Evolutionary conservation across 2,329 filamentous ascomycete genomes (phyloP).

Genomic region (Diplodia corticola): DNA sequence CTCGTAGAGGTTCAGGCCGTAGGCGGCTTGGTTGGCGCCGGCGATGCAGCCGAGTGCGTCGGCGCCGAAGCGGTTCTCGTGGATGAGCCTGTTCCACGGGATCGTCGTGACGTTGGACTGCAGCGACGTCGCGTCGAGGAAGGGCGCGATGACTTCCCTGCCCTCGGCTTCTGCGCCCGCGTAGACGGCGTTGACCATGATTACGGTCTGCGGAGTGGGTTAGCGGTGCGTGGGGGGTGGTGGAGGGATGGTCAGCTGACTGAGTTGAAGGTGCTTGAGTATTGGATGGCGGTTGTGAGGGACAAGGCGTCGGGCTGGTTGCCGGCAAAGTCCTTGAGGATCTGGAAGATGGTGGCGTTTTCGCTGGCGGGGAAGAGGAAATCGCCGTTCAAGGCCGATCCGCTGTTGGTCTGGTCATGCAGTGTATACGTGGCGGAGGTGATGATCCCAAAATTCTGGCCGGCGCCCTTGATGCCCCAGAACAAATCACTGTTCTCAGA

Average conservation of each 20-base stretch:
- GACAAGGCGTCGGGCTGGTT: not conserved
- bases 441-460: conserved; percentile 40
- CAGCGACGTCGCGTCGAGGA: not conserved
- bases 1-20: not conserved
- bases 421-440: not conserved
- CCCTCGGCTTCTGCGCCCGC: not conserved
- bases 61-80: not conserved
- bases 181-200: conserved; percentile 1
- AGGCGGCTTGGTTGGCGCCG: not conserved
- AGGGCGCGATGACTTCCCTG: not conserved
- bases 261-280: not conserved
- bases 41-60: not conserved
- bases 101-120: not conserved
- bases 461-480: conserved; percentile 43
- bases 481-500: conserved; percentile 39
- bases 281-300: not conserved
- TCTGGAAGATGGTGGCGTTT: not conserved
- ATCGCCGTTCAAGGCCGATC: conserved; percentile 24
- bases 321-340: not conserved
- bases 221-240: not conserved
- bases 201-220: not conserved
- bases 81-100: not conserved
- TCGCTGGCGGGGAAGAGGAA: not conserved
- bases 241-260: not conserved
- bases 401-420: not conserved